Base-by-base conservation (phyloP, 2,329 filamentous ascomycete species). In the Ceratocystis ficicola region DNA sequence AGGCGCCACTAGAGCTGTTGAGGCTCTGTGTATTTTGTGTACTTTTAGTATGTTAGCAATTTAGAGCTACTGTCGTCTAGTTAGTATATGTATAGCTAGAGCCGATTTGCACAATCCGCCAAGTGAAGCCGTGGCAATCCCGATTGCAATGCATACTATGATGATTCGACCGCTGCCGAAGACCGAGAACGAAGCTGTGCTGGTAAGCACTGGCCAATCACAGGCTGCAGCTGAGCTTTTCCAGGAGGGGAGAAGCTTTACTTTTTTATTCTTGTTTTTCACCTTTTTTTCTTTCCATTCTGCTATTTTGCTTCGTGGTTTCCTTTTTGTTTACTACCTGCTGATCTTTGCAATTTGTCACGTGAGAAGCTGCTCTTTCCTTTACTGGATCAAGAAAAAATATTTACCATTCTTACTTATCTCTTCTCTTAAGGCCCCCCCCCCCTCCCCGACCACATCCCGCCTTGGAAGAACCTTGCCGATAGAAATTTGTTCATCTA, bases 151-250 rank as follows among this genome's bases (percentile, higher is more conserved):
- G 12, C 10, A 12, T 12, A 41, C 10, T 12, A 36, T 36, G 32
- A 36, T 12, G 12, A 10, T 8, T 30, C 30, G 30, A 5, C 30
- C 10, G 22, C 22, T 30, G 50, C 22, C 50, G 28, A 22, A 7
- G 17, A 28, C 15, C 12, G 10, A 12, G 50, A 5, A 22, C 20
- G 3, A 55, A 55, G 50, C n/a, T 30, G 12, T 6, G 36, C 8
- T n/a, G 25, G 15, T 10, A 12, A 46, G 44, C 64, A 41, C 44
- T 30, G 55, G 64, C 64, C 64, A 65, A 65, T 65, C 64, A 65
- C 36, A 65, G 25, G 32, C 64, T 28, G 22, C 25, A 17, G 28
- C n/a, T n/a, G 52, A 59, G 25, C 17, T 22, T 32, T 22, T 44
- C 44, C 2, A 48, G 25, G 28, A 63, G 44, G 17, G n/a, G 30